Evolutionary conservation across 1,139 yeast genomes (phyloP), one percentile per base, ranked within the genome.

Genomic region (Taphrina confusa): DNA sequence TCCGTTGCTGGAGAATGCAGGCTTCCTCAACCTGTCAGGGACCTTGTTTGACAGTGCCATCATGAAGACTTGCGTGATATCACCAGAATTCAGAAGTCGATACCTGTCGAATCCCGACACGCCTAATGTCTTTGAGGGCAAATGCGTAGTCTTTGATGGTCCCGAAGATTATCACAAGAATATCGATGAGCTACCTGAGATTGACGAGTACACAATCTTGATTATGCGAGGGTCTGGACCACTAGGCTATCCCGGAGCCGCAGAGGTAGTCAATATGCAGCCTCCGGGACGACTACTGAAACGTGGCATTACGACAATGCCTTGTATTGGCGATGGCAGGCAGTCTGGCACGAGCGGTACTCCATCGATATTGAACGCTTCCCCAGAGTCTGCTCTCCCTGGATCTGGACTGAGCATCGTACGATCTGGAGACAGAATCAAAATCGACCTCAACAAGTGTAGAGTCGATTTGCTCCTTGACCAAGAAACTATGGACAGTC

Each of bases 41-140:
- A 61, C 64, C 9, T 56, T 65, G 16, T 65, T 65, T 49, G 66
- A 65, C 49, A 65, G 66, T 16, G 67, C 64, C 1, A 68, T 68
- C 27, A 68, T 68, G 70, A 68, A 68, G 58, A 68, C 70, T 2
- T 66, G 68, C 27, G 70, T 67, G 5, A 67, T 68, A 40, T 63
- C 66, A 4, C 61, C 61, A 2, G 67, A 65, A 16, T 65, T 66
- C 58, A 34, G 62, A 11, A 47, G 60, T 22, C 57, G 68, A 14
- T 66, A 64, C 37, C 40, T 66, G 39, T 42, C 56, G 28, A 62
- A 64, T 31, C 68, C 68, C 2, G 45, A 57, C 1, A 62, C 64
- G 40, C 66, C 68, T 11, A 64, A 61, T 40, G 68, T 66, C 14
- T 66, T 65, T 44, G 68, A 66, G 44, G 67, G 68, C 36, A 57